Evolutionary conservation across 768 basidiomycete genomes (phyloP).

Genomic region (Lactarius hatsudake): DNA sequence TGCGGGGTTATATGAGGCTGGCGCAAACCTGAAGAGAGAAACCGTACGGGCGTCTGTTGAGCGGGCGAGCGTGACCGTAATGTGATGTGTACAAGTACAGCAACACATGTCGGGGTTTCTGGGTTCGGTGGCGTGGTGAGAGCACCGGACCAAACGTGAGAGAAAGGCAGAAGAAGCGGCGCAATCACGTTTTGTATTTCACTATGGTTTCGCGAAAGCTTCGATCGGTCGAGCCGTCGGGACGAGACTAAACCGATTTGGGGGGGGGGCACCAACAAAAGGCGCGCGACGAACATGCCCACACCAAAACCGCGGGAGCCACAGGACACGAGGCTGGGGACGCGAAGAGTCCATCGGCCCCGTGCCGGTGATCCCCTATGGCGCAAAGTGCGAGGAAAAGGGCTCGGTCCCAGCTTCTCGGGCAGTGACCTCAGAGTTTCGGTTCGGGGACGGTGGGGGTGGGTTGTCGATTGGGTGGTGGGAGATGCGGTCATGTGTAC

Average conservation of each 20-base stretch:
- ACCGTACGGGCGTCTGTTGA: not conserved
- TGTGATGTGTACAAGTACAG: not conserved
- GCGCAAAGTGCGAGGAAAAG: not conserved
- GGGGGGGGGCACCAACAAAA: not conserved
- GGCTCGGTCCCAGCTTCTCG: not conserved
- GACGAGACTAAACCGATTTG: slow-evolving; percentile 16
- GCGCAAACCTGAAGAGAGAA: not conserved
- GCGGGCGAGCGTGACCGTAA: not conserved
- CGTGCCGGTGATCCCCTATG: not conserved
- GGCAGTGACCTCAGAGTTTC: not conserved
- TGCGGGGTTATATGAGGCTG: not conserved
- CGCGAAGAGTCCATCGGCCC: not conserved
- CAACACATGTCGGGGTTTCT: not conserved
- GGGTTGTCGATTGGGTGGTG: not conserved
- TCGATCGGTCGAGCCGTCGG: slow-evolving; percentile 9
- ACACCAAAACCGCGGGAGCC: not conserved
- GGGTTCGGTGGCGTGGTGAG: not conserved
- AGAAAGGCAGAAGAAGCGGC: not conserved
- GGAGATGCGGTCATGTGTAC: not conserved
- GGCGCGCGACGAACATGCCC: not conserved
- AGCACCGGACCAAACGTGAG: slow-evolving; percentile 7
- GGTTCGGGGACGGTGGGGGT: not conserved
- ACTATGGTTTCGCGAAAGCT: slow-evolving; percentile 3
- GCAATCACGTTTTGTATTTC: not conserved
- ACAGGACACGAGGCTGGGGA: not conserved